Base-by-base conservation (phyloP, 2,329 filamentous ascomycete genomes). In the Ophiosphaerella korrae region DNA sequence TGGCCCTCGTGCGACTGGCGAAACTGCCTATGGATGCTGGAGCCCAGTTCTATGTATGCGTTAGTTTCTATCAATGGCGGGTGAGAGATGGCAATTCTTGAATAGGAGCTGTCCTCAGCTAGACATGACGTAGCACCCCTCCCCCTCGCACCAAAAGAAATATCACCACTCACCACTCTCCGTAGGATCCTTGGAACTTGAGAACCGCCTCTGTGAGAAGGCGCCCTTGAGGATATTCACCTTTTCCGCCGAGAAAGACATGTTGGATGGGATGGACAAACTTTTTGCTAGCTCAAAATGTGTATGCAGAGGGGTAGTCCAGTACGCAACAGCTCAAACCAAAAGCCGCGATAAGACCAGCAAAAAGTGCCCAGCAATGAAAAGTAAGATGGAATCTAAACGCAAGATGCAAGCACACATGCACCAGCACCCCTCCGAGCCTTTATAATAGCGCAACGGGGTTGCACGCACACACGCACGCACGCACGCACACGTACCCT, bases 1-100 rank as follows among this genome's bases (percentile, higher is more conserved):
- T 96, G 92, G 52, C 92, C 92, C 75, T 94, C 90, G 76, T 96
- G 92, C 58, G 90, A 90, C 71, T 86, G 85, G 65, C 92, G 89
- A 78, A 97, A 96, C 72, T 95, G 89, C 57, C 88, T 85, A 75
- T 97, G 92, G 69, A 92, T 88, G 73, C 89, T 88, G 66, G 91
- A 96, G 67, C 83, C 85, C 60, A 86, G 82, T 79, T 96, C 91
- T 95, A 45, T 14, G 11, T 48, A 23, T 29, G 21, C 3, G 38
- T 52, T 41, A 52, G 52, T 48, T 16, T 21, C 18, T 4, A 4
- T 21, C 18, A 3, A 21, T 21, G 18, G 18, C 18, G 3, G 3
- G 2, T 18, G 2, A 18, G 2, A 2, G 2, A 18, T 18, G 18
- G 18, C 18, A 21, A 21, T 21, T 21, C 33, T 24, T 24, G 16